Percentiles rank a stretch among this genome's conserved stretches.
Evolutionary conservation across 768 basidiomycete species (phyloP).

Genomic region (Mycena epipterygia): DNA sequence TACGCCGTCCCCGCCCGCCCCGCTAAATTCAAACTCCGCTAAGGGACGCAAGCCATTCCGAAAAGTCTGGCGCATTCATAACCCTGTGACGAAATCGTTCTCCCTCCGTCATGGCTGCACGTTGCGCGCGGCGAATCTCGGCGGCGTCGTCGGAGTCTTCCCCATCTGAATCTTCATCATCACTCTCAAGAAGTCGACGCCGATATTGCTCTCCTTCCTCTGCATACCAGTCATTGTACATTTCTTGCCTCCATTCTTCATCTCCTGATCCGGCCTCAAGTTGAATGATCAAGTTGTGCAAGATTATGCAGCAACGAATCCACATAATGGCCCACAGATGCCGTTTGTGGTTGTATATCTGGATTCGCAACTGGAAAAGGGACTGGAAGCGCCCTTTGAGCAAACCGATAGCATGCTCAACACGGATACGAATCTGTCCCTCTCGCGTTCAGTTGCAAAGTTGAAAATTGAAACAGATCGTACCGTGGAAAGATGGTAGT

Average conservation of each 20-base stretch:
- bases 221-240: not conserved
- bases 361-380: conserved; percentile 32
- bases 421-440: not conserved
- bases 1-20: no score
- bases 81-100: not conserved
- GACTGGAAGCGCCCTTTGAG: conserved; percentile 32
- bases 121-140: not conserved
- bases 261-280: not conserved
- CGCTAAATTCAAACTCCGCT: no score
- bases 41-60: no score
- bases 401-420: not conserved
- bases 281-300: conserved; percentile 37
- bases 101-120: not conserved
- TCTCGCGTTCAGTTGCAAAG: not conserved
- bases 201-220: not conserved
- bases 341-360: not conserved
- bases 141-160: not conserved
- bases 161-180: not conserved
- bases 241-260: not conserved
- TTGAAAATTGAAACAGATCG: not conserved
- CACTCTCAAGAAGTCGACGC: not conserved
- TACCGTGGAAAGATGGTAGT: conserved; percentile 25
- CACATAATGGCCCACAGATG: conserved; percentile 36
- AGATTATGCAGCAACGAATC: conserved; percentile 35
- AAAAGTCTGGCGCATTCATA: not conserved